phyloP scores from a whole-genome alignment of 2,329 filamentous ascomycete genomes.

The Sporothrix pallida region DNA sequence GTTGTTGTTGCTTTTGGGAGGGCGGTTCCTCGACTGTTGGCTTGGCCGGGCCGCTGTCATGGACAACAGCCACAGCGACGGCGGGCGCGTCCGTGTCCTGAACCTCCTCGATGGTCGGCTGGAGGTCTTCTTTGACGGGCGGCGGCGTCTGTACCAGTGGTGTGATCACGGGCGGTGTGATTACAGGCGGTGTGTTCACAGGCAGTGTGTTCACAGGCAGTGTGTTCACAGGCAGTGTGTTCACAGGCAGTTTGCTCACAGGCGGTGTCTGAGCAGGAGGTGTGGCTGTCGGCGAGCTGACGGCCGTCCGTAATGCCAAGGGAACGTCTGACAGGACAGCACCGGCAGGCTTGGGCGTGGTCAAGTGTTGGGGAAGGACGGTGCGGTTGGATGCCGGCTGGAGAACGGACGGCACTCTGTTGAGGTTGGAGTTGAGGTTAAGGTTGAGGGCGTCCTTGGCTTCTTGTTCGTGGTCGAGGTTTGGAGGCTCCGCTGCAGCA shows the following conservation, averaged over 20 bases:
- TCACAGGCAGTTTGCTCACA: too few relatives aligned
- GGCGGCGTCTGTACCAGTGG: too few relatives aligned
- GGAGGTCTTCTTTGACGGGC: too few relatives aligned
- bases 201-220: background rate
- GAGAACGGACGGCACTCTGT: conserved; percentile 13
- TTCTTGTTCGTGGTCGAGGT: background rate
- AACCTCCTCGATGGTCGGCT: background rate
- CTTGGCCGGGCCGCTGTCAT: too few relatives aligned
- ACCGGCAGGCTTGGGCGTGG: background rate
- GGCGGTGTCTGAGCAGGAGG: background rate
- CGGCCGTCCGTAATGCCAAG: conserved; percentile 17
- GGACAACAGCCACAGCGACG: too few relatives aligned
- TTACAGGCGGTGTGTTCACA: too few relatives aligned
- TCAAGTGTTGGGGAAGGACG: background rate
- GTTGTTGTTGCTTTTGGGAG: background rate
- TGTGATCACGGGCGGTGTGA: background rate
- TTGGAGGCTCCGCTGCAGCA: conserved; percentile 9
- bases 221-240: too few relatives aligned
- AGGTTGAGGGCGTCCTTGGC: background rate
- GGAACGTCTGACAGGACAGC: conserved; percentile 23
- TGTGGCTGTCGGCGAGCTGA: background rate
- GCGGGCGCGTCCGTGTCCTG: background rate
- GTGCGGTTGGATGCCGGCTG: conserved; percentile 9
- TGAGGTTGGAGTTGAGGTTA: background rate
- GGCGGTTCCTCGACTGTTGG: background rate